Evolutionary conservation across 352 stramenopile species (phyloP).

Genomic region (Pythium phragmiticola): DNA sequence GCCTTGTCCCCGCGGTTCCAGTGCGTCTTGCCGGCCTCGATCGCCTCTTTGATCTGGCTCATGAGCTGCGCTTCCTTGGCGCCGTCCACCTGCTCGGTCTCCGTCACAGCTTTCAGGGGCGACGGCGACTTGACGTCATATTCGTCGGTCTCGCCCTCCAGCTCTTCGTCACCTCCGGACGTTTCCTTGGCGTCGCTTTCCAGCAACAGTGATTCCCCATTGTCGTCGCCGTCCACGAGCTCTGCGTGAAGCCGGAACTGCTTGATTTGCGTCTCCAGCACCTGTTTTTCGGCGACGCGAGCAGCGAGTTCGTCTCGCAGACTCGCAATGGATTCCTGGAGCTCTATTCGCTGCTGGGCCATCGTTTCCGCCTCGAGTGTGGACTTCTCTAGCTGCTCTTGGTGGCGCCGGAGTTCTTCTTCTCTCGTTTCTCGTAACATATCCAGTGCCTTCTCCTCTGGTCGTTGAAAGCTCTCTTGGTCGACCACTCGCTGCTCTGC

Average conservation of each 20-base stretch:
- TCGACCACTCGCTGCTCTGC: background rate
- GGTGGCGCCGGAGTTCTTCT: slow-evolving; percentile 11
- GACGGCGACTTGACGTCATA: slow-evolving; percentile 11
- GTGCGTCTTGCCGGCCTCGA: slow-evolving; percentile 61
- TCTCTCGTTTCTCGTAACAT: slow-evolving; percentile 1
- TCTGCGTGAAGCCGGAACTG: slow-evolving; percentile 57
- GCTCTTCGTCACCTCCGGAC: slow-evolving; percentile 17
- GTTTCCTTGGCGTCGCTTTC: slow-evolving; percentile 18
- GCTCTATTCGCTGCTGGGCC: slow-evolving; percentile 18
- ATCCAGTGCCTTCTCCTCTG: background rate
- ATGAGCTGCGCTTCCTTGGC: slow-evolving; percentile 56
- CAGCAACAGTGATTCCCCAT: background rate
- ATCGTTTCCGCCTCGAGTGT: slow-evolving; percentile 15
- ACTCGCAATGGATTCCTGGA: slow-evolving; percentile 31
- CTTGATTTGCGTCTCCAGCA: slow-evolving; percentile 64
- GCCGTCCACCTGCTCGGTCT: slow-evolving; percentile 32
- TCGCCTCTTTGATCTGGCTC: slow-evolving; percentile 40
- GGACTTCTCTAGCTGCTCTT: slow-evolving; percentile 27
- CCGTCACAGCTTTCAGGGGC: slow-evolving; percentile 12
- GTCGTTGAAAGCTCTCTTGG: background rate
- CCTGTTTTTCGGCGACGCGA: slow-evolving; percentile 40
- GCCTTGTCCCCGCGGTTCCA: slow-evolving; percentile 79
- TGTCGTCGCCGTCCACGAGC: slow-evolving; percentile 34
- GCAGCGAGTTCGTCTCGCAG: slow-evolving; percentile 40
- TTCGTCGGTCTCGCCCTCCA: slow-evolving; percentile 15